Percentiles rank a stretch among this genome's conserved stretches.
Evolutionary conservation across 2,329 filamentous ascomycete genomes (phyloP).

Genomic region (Trichoderma koningii): DNA sequence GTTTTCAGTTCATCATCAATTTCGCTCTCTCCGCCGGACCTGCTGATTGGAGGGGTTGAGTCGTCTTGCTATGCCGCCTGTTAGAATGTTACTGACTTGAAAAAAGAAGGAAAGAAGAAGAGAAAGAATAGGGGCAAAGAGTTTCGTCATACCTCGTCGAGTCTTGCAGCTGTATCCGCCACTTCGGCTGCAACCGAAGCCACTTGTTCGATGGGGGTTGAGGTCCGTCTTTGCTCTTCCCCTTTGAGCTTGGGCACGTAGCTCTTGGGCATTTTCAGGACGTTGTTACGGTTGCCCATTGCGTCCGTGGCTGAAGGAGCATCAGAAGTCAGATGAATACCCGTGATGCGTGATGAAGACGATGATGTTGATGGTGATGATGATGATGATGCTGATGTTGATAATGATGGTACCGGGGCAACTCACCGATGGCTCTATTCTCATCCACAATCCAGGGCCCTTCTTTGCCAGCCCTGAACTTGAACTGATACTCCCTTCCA

Average conservation of each 20-base stretch:
- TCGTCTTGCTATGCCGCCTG: conserved; percentile 28
- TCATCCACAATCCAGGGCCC: conserved; percentile 74
- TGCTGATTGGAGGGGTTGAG: conserved; percentile 23
- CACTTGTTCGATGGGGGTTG: conserved; percentile 46
- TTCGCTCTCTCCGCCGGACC: conserved; percentile 29
- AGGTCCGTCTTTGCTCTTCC: conserved; percentile 34
- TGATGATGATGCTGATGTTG: too few relatives aligned
- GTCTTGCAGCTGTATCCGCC: conserved; percentile 44
- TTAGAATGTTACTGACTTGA: conserved; percentile 26
- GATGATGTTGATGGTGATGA: neutral
- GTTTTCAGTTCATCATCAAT: conserved; percentile 35
- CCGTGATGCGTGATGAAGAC: neutral
- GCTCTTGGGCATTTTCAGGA: conserved; percentile 31
- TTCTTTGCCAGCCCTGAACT: conserved; percentile 67
- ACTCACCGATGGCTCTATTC: conserved; percentile 58
- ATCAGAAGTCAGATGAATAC: neutral
- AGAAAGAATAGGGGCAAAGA: neutral
- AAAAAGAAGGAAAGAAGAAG: neutral
- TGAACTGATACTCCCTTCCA: conserved; percentile 69
- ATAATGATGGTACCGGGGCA: too few relatives aligned
- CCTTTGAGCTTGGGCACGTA: conserved; percentile 24
- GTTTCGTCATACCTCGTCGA: conserved; percentile 38
- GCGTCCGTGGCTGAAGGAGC: conserved; percentile 28
- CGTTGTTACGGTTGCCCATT: conserved; percentile 28
- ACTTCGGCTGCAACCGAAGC: conserved; percentile 49